Evolutionary conservation across 345 rosid species (phyloP), one percentile per base, ranked within the genome.

Genomic region (Hypericum androsaemum): DNA sequence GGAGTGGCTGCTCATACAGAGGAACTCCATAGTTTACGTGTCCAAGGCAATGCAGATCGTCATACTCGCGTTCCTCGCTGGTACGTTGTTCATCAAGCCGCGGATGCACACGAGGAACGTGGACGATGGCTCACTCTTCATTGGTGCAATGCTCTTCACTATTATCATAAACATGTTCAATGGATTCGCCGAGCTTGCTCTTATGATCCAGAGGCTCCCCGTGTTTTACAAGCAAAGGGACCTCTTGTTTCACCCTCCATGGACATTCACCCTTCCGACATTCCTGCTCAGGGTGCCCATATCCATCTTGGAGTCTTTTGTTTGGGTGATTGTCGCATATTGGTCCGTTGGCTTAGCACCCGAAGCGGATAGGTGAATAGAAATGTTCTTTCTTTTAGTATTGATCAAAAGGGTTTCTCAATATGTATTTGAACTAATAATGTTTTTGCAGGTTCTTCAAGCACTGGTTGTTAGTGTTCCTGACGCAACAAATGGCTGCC

Each of bases 211-310:
- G 37, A 80, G 97, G 56, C 90, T 92, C 64, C 88, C 94, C 1
- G 95, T 88, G 58, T 85, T 88, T 41, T 88, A 78, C 75, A 88
- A 92, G 82, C 98, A 92, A 44, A 77, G 96, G 41, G 97, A 92
- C 53, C 88, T 88, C 41, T 62, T 78, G 47, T 83, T 85, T 44
- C 81, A 92, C 38, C 98, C 98, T 11, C 62, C 82, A 0, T 92
- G 98, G 97, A 69, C 94, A 22, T 88, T 77, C 60, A 80, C 87
- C 6, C 64, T 92, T 12, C 90, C 97, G 7, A 75, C 79, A 11
- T 73, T 80, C 71, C 66, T 88, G 59, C 75, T 83, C 3, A 55
- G 69, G 39, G 59, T 92, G 41, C 98, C 98, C 0, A 66, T 79
- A 39, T 80, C 97, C 0, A 17, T 85, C 10, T 55, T 92, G n/a